Evolutionary conservation across 305 asterid species (phyloP).

Genomic region (Striga hermonthica): DNA sequence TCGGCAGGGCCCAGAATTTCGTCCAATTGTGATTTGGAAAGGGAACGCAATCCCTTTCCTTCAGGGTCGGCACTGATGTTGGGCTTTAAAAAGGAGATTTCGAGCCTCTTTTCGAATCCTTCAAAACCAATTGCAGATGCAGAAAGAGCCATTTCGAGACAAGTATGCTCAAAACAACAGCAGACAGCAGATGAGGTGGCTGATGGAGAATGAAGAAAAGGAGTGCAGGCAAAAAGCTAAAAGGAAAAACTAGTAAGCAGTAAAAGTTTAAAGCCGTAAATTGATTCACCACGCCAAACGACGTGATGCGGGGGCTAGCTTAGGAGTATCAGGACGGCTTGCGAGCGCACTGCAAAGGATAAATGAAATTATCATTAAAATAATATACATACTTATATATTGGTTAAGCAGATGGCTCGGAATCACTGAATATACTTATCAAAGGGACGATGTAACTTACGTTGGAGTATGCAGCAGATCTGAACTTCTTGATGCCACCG

Average conservation of each 20-base stretch:
- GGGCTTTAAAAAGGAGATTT: slow-evolving; percentile 65
- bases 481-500: slow-evolving; percentile 95
- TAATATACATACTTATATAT: background rate
- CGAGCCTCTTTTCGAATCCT: slow-evolving; percentile 89
- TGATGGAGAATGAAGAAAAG: slow-evolving; percentile 46
- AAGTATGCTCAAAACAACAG: background rate
- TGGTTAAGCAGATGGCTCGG: too few relatives aligned
- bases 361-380: slow-evolving; percentile 13
- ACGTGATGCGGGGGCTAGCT: slow-evolving; percentile 38
- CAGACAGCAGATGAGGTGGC: slow-evolving; percentile 31
- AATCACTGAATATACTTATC: too few relatives aligned
- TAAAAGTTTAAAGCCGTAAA: slow-evolving; percentile 4
- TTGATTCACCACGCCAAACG: slow-evolving; percentile 41
- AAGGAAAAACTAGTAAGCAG: slow-evolving; percentile 8
- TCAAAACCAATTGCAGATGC: slow-evolving; percentile 78
- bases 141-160: slow-evolving; percentile 51
- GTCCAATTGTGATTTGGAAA: slow-evolving; percentile 63
- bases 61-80: slow-evolving; percentile 67
- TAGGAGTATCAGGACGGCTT: slow-evolving; percentile 83
- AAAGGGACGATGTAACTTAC: slow-evolving; percentile 37
- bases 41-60: slow-evolving; percentile 68
- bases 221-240: slow-evolving; percentile 38
- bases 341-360: slow-evolving; percentile 84
- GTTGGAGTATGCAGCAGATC: slow-evolving; percentile 98
- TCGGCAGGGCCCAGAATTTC: slow-evolving; percentile 79